Percentiles rank a stretch among this genome's conserved stretches.
phyloP scores from a whole-genome alignment of 2,329 filamentous ascomycete species.

The Cadophora sp. region DNA sequence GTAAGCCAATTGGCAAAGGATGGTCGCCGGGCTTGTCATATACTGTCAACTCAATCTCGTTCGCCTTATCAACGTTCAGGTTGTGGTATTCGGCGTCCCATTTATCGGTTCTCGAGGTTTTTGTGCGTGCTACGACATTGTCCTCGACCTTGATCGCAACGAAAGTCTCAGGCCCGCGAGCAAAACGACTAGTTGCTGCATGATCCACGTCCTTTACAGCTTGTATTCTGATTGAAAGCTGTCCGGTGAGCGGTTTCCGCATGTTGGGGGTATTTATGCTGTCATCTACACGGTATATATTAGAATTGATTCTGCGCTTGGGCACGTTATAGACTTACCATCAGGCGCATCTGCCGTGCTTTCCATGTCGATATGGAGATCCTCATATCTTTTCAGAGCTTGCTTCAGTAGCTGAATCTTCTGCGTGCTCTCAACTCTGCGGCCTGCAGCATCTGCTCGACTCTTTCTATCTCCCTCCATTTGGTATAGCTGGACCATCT shows the following conservation, averaged over 20 bases:
- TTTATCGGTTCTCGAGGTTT: slow-evolving; percentile 81
- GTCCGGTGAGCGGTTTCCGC: slow-evolving; percentile 93
- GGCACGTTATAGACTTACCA: slow-evolving; percentile 60
- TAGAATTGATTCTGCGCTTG: slow-evolving; percentile 20
- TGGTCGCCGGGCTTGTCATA: slow-evolving; percentile 95
- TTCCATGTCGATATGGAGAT: slow-evolving; percentile 94
- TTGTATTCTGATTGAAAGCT: slow-evolving; percentile 84
- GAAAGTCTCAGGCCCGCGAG: slow-evolving; percentile 91
- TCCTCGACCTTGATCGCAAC: slow-evolving; percentile 98
- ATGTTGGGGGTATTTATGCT: slow-evolving; percentile 95
- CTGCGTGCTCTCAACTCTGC: slow-evolving; percentile 93
- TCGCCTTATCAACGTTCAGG: slow-evolving; percentile 96
- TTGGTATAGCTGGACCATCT: slow-evolving; percentile 97
- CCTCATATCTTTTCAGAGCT: slow-evolving; percentile 94
- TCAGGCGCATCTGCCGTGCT: slow-evolving; percentile 75
- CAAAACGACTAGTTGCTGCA: slow-evolving; percentile 81
- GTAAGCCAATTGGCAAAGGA: slow-evolving; percentile 88
- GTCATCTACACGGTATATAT: slow-evolving; percentile 68
- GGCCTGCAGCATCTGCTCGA: slow-evolving; percentile 87
- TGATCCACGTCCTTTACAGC: slow-evolving; percentile 96
- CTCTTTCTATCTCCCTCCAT: slow-evolving; percentile 98
- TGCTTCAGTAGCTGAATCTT: slow-evolving; percentile 97
- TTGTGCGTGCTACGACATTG: slow-evolving; percentile 86
- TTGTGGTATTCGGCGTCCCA: slow-evolving; percentile 94
- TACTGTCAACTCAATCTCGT: slow-evolving; percentile 96